phyloP scores from a whole-genome alignment of 176 grass and related monocot genomes.

The Paspalum notatum region DNA sequence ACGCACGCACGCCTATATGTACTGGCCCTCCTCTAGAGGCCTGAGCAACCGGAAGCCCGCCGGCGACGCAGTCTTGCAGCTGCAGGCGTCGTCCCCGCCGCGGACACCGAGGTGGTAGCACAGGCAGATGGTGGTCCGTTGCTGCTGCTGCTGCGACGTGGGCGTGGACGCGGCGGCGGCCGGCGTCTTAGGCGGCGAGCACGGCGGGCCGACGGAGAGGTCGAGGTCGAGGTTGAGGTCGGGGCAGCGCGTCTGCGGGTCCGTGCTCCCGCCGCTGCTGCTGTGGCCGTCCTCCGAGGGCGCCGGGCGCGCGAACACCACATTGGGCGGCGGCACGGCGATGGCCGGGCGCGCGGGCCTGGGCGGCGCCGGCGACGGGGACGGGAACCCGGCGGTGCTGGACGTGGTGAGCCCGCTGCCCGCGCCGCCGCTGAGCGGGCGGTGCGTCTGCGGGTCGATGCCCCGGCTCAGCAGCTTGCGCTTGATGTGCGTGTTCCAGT shows the following conservation, averaged over 20 bases:
- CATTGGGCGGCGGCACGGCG: conserved; percentile 9
- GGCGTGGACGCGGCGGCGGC: conserved; percentile 25
- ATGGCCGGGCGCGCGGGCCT: conserved; percentile 1
- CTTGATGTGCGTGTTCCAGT: conserved; percentile 98
- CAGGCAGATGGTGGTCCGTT: conserved; percentile 49
- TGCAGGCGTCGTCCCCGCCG: conserved; percentile 50
- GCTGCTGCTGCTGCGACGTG: conserved; percentile 44
- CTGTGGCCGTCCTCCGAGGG: conserved; percentile 49
- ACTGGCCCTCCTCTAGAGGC: conserved; percentile 73
- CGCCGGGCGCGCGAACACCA: conserved; percentile 24
- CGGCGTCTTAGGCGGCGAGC: conserved; percentile 56
- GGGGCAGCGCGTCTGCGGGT: conserved; percentile 69
- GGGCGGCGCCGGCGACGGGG: not conserved
- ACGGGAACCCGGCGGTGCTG: conserved; percentile 17
- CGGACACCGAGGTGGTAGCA: conserved; percentile 78
- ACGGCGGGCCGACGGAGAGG: conserved; percentile 72
- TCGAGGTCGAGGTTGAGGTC: conserved; percentile 89
- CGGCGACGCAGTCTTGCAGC: conserved; percentile 53
- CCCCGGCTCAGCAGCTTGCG: conserved; percentile 80
- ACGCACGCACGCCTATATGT: conserved; percentile 48
- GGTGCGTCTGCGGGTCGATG: conserved; percentile 88
- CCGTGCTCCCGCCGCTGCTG: conserved; percentile 67
- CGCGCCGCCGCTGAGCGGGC: conserved; percentile 41
- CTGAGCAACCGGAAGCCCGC: conserved; percentile 61
- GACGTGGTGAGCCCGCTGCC: conserved; percentile 35